Evolutionary conservation across 192 early-diverging fungal species (phyloP), one percentile per base, ranked within the genome.

Genomic region (Linnemannia exigua): DNA sequence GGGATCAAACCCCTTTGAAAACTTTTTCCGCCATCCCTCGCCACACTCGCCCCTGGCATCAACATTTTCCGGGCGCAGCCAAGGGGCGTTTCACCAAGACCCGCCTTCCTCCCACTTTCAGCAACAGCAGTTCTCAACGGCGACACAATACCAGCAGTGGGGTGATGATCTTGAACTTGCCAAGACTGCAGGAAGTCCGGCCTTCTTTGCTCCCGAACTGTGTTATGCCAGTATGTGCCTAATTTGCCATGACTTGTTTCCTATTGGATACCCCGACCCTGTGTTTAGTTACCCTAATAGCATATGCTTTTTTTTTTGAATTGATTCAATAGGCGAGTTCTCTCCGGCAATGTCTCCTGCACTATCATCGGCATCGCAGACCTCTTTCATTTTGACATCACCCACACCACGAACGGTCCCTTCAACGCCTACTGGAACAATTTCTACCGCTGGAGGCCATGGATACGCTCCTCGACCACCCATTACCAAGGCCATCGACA

Each of bases 121-220:
- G 2, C 81, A 80, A 33, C 76, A 87, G 72, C 76, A 89, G 88
- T 75, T 84, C 75, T 52, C 88, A 77, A 74, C 88, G 81, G 54
- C 79, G 79, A 47, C 88, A 75, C 71, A 89, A 83, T 52, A 69
- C 75, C 76, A 82, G 77, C 87, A 77, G 79, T 77, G 91, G 88
- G 79, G 82, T 38, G 89, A 96, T 79, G 96, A 98, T 85, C 89
- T 93, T 61, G 98, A 99, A 87, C 90, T 99, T 51, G 94, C 95
- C 54, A 97, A 97, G 81, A 99, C 98, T 2, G 98, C 96, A 6
- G 98, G 98, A 2, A 96, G 94, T 25, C 98, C 98, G 3, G 97
- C 98, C 3, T 99, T 99, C 82, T 99, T 99, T 92, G 98, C 98
- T 41, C 98, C 98, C 25, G 98, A 99, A 87, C 90, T 99, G 25